Conservation (phyloP, 306 rosid species). For the Dryas octopetala region DNA sequence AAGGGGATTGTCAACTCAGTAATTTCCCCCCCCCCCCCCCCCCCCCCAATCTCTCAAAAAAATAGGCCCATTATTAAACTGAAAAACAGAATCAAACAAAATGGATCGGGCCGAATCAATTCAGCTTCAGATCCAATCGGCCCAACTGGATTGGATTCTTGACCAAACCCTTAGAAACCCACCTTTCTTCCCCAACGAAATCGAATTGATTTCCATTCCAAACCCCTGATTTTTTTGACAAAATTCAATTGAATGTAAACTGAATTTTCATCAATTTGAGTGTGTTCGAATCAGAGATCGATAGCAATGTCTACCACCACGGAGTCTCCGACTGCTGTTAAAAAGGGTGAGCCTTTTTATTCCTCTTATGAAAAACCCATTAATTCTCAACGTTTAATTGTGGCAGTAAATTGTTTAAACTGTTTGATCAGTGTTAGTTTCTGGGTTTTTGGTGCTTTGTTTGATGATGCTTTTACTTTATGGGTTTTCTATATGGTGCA, state of each 20-base stretch:
- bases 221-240: not conserved
- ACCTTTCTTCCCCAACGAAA: not conserved
- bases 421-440: not conserved
- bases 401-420: not conserved
- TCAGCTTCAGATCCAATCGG: not conserved
- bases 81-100: no score
- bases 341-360: conserved; percentile 50
- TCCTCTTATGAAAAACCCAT: conserved; percentile 4
- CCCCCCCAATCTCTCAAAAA: no score
- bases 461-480: conserved; percentile 6
- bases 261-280: not conserved
- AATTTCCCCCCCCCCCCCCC: no score
- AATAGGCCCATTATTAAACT: no score
- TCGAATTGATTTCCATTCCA: not conserved
- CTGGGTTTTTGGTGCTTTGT: not conserved
- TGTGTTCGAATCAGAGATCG: not conserved
- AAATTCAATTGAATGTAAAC: not conserved
- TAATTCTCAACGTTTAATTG: not conserved
- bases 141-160: not conserved
- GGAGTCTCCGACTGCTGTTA: conserved; percentile 63
- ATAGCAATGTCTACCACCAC: conserved; percentile 43
- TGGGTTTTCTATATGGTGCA: conserved; percentile 36
- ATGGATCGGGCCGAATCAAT: not conserved
- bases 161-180: not conserved
- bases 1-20: no score